Percentiles rank a stretch among this genome's conserved stretches.
Evolutionary conservation across 345 rosid genomes (phyloP).

Genomic region (Linum tenue): DNA sequence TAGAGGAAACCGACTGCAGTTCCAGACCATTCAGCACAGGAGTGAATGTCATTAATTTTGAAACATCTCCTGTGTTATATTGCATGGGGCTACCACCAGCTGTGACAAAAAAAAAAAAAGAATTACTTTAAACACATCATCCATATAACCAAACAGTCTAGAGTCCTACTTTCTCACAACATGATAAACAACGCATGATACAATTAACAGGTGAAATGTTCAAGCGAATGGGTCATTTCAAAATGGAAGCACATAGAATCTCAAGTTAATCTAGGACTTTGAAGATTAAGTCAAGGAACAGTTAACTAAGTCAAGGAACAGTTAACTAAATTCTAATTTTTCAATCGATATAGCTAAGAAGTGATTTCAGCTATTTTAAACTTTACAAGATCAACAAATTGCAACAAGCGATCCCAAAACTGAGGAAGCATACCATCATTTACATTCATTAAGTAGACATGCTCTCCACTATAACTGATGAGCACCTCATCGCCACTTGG

Average conservation of each 20-base stretch:
- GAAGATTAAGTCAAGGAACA: neutral
- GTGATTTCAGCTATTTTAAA: neutral
- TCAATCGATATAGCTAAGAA: neutral
- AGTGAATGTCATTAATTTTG: slow-evolving; percentile 48
- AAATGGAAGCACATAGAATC: neutral
- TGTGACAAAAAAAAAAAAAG: slow-evolving; percentile 16
- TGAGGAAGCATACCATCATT: slow-evolving; percentile 46
- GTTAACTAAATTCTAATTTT: neutral
- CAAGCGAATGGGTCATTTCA: neutral
- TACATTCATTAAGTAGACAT: slow-evolving; percentile 78
- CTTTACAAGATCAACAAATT: neutral
- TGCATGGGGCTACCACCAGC: slow-evolving; percentile 41
- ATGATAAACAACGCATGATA: neutral
- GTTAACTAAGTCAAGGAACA: neutral
- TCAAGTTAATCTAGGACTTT: neutral
- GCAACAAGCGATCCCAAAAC: neutral
- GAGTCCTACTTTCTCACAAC: neutral
- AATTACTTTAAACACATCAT: neutral
- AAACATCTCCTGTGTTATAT: slow-evolving; percentile 57
- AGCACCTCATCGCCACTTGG: slow-evolving; percentile 93
- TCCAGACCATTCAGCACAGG: slow-evolving; percentile 40
- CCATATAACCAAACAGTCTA: neutral
- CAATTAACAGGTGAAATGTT: neutral
- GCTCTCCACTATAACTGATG: slow-evolving; percentile 91
- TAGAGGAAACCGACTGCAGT: slow-evolving; percentile 30